Evolutionary conservation across 176 grass and related monocot genomes (phyloP).

Genomic region (Coix lacrymajobi): DNA sequence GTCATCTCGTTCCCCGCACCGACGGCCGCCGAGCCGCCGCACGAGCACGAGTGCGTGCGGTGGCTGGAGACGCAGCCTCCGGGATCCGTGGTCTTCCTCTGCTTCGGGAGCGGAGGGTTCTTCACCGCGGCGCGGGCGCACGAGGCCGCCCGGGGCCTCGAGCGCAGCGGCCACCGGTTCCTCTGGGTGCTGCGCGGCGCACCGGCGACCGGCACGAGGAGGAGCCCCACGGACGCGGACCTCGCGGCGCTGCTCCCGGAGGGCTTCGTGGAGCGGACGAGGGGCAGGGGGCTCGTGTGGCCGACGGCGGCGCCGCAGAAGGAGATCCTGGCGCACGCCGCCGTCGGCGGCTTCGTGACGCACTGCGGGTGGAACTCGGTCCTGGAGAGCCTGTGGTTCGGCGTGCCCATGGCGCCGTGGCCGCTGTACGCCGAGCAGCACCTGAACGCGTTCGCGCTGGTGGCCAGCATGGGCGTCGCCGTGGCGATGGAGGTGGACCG

Average conservation of each 20-base stretch:
- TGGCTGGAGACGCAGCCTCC: constrained; percentile 54
- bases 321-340: constrained; percentile 21
- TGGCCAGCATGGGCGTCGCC: background rate
- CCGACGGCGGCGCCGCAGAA: constrained; percentile 30
- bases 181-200: constrained; percentile 21
- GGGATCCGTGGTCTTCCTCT: constrained; percentile 49
- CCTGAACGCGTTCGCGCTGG: constrained; percentile 10
- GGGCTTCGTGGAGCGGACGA: constrained; percentile 31
- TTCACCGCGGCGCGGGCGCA: constrained; percentile 4
- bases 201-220: background rate
- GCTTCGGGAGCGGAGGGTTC: constrained; percentile 47
- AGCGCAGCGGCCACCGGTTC: constrained; percentile 4
- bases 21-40: background rate
- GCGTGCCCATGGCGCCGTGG: constrained; percentile 12
- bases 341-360: constrained; percentile 57
- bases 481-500: constrained; percentile 4
- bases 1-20: background rate
- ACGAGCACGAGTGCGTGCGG: constrained; percentile 22
- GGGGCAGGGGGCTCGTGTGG: constrained; percentile 12
- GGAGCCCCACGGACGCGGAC: background rate
- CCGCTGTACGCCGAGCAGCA: constrained; percentile 19
- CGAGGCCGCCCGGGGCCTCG: background rate
- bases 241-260: background rate
- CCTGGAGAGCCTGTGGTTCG: background rate
- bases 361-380: constrained; percentile 74